A percentile compares a stretch with the other conserved stretches of the same genome.
These are phyloP conservation scores for Psilocybe cubensis DNA, from an alignment of 768 basidiomycete genomes.

Conservation along the genomic window DNA sequence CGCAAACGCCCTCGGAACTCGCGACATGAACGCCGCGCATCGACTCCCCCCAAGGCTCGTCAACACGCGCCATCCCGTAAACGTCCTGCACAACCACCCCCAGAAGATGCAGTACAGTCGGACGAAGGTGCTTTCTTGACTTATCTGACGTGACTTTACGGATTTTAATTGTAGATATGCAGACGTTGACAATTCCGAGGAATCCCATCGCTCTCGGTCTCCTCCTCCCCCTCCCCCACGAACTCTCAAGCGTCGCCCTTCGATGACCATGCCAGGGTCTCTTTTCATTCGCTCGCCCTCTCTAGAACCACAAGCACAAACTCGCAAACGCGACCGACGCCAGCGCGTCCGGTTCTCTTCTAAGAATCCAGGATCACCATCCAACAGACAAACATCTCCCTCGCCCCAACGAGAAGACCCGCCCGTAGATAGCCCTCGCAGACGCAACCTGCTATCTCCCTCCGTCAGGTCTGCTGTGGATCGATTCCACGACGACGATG, in stretches of 20 bases:
- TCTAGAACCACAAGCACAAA: constrained; percentile 51
- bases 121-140: constrained; percentile 10
- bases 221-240: constrained; percentile 31
- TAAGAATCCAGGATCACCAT: constrained; percentile 4
- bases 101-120: not conserved
- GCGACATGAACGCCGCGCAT: not conserved
- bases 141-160: not conserved
- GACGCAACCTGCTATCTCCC: constrained; percentile 35
- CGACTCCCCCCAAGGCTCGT: not conserved
- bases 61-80: not conserved
- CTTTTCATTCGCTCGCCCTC: constrained; percentile 77
- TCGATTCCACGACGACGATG: constrained; percentile 52
- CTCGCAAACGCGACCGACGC: constrained; percentile 20
- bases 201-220: constrained; percentile 27
- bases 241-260: constrained; percentile 41
- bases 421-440: constrained; percentile 14
- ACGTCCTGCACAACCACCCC: not conserved
- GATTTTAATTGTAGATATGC: not conserved
- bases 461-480: constrained; percentile 55
- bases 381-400: not conserved
- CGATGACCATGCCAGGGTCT: constrained; percentile 77
- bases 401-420: not conserved
- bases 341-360: constrained; percentile 45
- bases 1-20: not conserved
- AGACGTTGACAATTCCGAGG: not conserved